phyloP scores from a whole-genome alignment of 108 stramenopile species.

The Epithemia pelagica region DNA sequence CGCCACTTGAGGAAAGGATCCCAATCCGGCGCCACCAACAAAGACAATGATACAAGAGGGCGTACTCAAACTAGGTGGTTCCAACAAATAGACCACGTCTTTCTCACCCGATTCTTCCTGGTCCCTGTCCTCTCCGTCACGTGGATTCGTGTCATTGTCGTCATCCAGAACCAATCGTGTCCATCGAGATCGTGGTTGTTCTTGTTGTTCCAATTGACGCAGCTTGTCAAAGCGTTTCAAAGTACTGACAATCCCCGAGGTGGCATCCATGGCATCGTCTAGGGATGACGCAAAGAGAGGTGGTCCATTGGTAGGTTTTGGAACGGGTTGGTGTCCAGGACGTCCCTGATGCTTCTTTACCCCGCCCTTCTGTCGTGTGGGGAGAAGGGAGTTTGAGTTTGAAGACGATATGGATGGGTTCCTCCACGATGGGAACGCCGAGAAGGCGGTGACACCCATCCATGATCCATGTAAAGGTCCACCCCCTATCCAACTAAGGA shows the following conservation, averaged over 20 bases:
- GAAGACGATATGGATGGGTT: too few species aligned
- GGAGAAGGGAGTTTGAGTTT: too few species aligned
- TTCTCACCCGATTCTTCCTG: neutral
- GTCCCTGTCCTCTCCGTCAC: neutral
- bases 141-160: too few species aligned
- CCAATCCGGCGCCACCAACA: conserved; percentile 72
- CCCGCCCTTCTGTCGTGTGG: too few species aligned
- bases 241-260: conserved; percentile 34
- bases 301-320: too few species aligned
- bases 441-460: too few species aligned
- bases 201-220: conserved; percentile 47
- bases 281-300: too few species aligned
- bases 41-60: conserved; percentile 78
- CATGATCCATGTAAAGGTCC: too few species aligned
- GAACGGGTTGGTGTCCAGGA: too few species aligned
- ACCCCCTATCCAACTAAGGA: too few species aligned
- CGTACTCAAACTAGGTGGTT: conserved; percentile 42
- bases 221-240: conserved; percentile 60
- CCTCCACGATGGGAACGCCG: too few species aligned
- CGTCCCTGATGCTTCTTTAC: too few species aligned
- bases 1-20: conserved; percentile 75
- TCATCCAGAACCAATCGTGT: conserved; percentile 35
- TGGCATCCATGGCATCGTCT: conserved; percentile 3
- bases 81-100: conserved; percentile 64
- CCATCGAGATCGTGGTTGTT: conserved; percentile 51